These are phyloP conservation scores for Lasiodiplodia hormozganensis DNA, from an alignment of 2,329 filamentous ascomycete species.

Conservation along the genomic window DNA sequence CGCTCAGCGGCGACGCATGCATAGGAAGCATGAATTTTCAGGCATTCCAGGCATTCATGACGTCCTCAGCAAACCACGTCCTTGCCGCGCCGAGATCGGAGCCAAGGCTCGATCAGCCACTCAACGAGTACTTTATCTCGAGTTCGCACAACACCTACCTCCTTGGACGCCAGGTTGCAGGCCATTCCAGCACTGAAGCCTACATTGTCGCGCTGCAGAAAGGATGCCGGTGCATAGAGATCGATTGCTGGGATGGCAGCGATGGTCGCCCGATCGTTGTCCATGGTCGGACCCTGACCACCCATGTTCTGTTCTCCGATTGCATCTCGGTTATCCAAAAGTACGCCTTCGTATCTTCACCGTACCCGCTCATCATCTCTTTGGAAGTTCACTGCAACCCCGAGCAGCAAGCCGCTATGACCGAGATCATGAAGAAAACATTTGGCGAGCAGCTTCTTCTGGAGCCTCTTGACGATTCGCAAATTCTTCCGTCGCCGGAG, in stretches of 20 bases:
- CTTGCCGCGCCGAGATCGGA: constrained; percentile 67
- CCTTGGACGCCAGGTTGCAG: constrained; percentile 85
- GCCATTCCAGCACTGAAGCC: constrained; percentile 90
- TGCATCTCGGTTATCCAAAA: constrained; percentile 93
- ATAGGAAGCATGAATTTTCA: constrained; percentile 75
- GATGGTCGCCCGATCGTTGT: constrained; percentile 89
- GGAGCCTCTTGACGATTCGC: constrained; percentile 73
- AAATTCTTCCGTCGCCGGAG: constrained; percentile 81
- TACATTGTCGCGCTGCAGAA: constrained; percentile 89
- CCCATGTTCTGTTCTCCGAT: constrained; percentile 85
- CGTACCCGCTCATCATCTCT: constrained; percentile 90
- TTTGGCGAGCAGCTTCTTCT: constrained; percentile 83
- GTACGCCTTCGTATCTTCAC: constrained; percentile 88
- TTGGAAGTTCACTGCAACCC: constrained; percentile 92
- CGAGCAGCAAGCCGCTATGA: constrained; percentile 86
- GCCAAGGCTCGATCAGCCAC: constrained; percentile 75
- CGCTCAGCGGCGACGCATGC: constrained; percentile 33
- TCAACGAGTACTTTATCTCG: constrained; percentile 98
- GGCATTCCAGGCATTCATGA: constrained; percentile 69
- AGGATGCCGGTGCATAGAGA: constrained; percentile 93
- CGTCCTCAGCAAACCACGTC: constrained; percentile 66
- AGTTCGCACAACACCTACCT: constrained; percentile 99
- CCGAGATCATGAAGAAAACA: constrained; percentile 82
- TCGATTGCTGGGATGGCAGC: constrained; percentile 96
- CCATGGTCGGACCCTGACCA: constrained; percentile 89